Evolutionary conservation across 805 yeast species (phyloP), one percentile per base, ranked within the genome.

Genomic region (Metschnikowia dekortorum): DNA sequence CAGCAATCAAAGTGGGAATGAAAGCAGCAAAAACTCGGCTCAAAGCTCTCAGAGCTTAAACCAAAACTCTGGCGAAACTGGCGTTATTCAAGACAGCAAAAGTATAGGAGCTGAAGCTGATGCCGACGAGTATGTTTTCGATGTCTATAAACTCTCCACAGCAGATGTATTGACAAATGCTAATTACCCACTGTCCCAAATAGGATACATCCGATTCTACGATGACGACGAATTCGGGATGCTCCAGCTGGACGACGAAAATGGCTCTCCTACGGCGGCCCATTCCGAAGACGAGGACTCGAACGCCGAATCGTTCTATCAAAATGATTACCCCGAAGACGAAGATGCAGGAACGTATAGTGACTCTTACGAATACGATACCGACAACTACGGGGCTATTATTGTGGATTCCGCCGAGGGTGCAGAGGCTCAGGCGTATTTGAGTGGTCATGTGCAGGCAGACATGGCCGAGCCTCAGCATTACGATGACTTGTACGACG

Each of bases 241-340:
- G 26, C 61, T 66, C 47, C 62, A 63, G 38, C 62, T 67, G 7
- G 73, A 64, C 40, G 77, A 74, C n/a, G 78, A 75, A 4, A 64
- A 66, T n/a, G 66, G 59, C 16, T 46, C 57, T 10, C 55, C 55
- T 13, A 49, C 58, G 8, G 55, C 49, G 8, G 57, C 63, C 2
- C 58, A 67, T 8, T 77, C 89, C 0, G 94, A 86, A 56, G 89
- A 87, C 59, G 92, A 87, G 54, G 95, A 87, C 61, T 86, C 94
- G 0, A 87, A 87, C 62, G 96, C 96, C 18, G 99, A 92, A 69
- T 89, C 87, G 49, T 91, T 84, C 61, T 92, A 92, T 64, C 82
- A 83, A 59, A 92, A 94, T 66, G 98, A 92, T 61, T 92, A 92
- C 61, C 98, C 98, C 0, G 96, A 89, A 42, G 97, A 91, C 61